These are phyloP conservation scores for Ustilago crameri DNA, from an alignment of 1,284 basidiomycete species.

Conservation along the genomic window DNA sequence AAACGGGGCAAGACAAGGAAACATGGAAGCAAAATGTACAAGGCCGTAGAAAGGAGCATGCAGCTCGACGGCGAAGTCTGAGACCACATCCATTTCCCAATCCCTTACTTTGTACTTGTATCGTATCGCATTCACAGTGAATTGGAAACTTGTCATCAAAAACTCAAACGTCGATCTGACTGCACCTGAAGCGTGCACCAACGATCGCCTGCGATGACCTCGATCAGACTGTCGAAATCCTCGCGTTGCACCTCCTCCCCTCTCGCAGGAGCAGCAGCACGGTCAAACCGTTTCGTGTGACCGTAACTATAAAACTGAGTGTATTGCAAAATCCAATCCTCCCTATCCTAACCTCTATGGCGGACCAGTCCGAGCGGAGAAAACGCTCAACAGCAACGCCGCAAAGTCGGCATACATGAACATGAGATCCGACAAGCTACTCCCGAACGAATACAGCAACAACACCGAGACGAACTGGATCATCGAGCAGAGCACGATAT, in stretches of 20 bases:
- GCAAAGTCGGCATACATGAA: conserved; percentile 75
- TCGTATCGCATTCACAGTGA: no score
- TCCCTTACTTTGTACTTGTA: conserved; percentile 3
- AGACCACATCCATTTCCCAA: not conserved
- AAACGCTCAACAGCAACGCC: conserved; percentile 26
- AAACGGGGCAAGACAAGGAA: conserved; percentile 15
- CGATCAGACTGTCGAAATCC: no score
- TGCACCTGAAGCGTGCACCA: no score
- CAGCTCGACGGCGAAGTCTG: conserved; percentile 51
- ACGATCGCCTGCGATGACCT: no score
- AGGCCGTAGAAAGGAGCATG: conserved; percentile 50
- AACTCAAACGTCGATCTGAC: no score
- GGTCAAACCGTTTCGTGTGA: no score
- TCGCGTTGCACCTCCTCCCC: no score
- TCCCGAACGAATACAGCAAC: conserved; percentile 93
- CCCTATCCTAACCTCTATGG: conserved; percentile 9
- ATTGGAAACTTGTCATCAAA: no score
- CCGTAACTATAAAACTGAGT: no score
- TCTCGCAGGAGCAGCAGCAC: no score
- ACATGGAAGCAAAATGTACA: conserved; percentile 54
- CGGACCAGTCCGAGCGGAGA: conserved; percentile 41
- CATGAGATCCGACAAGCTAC: conserved; percentile 94
- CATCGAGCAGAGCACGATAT: conserved; percentile 74
- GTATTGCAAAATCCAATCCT: no score
- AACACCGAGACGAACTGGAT: conserved; percentile 79